Conservation (phyloP, 1,284 basidiomycete species). For the Austroboletus novae-zelandiae region DNA sequence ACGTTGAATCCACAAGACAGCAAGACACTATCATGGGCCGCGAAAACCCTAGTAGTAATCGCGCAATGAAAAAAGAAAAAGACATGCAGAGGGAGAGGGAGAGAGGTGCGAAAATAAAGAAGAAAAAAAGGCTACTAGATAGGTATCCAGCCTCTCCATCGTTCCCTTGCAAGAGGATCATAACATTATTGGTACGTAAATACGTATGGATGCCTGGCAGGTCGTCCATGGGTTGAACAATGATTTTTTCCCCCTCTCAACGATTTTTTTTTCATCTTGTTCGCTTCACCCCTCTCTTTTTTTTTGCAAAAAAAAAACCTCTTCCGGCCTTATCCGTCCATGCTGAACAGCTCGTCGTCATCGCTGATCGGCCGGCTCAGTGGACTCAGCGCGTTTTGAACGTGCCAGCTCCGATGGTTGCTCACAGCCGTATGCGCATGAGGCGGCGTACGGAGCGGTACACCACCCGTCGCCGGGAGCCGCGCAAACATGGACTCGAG, state of each 20-base stretch:
- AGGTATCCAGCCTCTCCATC: conserved; percentile 28
- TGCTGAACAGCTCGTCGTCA: conserved; percentile 66
- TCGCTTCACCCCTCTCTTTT: background rate
- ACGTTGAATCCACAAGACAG: conserved; percentile 12
- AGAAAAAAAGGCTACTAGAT: conserved; percentile 23
- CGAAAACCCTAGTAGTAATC: conserved; percentile 3
- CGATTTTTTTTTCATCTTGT: background rate
- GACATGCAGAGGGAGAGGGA: background rate
- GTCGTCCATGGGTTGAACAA: conserved; percentile 13
- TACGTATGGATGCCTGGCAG: conserved; percentile 12
- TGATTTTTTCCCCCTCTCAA: conserved; percentile 1
- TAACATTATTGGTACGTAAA: conserved; percentile 29
- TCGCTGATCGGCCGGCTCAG: conserved; percentile 57
- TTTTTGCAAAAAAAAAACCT: background rate
- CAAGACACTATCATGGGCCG: background rate
- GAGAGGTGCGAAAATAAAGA: conserved; percentile 5
- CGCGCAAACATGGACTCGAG: conserved; percentile 51
- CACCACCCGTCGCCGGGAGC: conserved; percentile 27
- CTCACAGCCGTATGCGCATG: conserved; percentile 31
- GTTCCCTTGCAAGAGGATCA: conserved; percentile 23
- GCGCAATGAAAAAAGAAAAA: conserved; percentile 6
- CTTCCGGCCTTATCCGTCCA: conserved; percentile 49
- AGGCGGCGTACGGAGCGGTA: conserved; percentile 38
- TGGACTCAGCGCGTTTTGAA: conserved; percentile 46
- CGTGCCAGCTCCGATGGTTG: conserved; percentile 40